Evolutionary conservation across 345 rosid species (phyloP).

Genomic region (Euphorbia pulcherrima): DNA sequence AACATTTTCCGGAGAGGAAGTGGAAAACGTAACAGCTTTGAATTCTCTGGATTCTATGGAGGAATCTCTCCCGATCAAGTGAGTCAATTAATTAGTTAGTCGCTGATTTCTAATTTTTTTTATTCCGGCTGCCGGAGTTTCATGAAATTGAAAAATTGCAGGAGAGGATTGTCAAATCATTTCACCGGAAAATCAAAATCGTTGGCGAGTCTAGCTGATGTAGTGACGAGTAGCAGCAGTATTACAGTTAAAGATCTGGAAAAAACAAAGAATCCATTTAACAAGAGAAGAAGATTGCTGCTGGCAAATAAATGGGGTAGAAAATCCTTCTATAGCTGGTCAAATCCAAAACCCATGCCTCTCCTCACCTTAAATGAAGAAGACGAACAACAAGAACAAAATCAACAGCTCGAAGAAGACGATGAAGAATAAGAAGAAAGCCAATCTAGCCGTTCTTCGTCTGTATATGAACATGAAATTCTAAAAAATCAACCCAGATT

Average conservation of each 20-base stretch:
- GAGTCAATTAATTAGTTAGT: not conserved
- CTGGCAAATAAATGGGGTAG: slow-evolving; percentile 47
- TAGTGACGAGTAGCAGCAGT: slow-evolving; percentile 12
- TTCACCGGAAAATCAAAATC: slow-evolving; percentile 78
- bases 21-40: slow-evolving; percentile 24
- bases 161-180: slow-evolving; percentile 77
- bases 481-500: not conserved
- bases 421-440: not conserved
- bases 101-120: too few relatives aligned
- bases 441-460: slow-evolving; percentile 17
- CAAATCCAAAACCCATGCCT: slow-evolving; percentile 72
- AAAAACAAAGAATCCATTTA: slow-evolving; percentile 70
- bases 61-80: slow-evolving; percentile 76
- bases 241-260: slow-evolving; percentile 42
- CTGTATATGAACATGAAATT: slow-evolving; percentile 11
- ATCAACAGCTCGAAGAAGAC: not conserved
- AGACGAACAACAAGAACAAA: slow-evolving; percentile 6
- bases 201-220: slow-evolving; percentile 57
- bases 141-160: slow-evolving; percentile 15
- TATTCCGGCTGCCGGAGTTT: not conserved
- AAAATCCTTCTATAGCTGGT: slow-evolving; percentile 46
- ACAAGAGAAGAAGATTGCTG: slow-evolving; percentile 63
- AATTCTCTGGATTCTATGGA: slow-evolving; percentile 41
- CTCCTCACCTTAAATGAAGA: slow-evolving; percentile 51
- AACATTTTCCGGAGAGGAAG: slow-evolving; percentile 38